Conservation (phyloP, 179 eudicot genomes). For the Camellia oleifera region DNA sequence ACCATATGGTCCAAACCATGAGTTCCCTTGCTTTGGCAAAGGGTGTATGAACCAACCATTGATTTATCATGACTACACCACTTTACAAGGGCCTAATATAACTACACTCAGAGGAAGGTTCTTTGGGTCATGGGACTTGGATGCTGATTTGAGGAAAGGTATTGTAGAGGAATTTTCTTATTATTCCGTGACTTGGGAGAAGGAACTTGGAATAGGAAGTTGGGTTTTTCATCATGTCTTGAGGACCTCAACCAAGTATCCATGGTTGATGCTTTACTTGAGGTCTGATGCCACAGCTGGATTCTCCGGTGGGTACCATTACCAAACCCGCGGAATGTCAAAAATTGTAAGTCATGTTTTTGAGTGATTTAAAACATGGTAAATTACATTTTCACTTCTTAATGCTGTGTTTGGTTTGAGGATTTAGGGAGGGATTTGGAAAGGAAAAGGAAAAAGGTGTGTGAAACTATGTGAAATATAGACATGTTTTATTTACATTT, state of each 20-base stretch:
- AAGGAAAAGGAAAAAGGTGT: too few species aligned
- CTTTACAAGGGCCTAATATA: slow-evolving; percentile 20
- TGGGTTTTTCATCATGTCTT: slow-evolving; percentile 57
- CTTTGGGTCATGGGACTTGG: slow-evolving; percentile 52
- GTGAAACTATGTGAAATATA: too few species aligned
- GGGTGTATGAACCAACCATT: slow-evolving; percentile 64
- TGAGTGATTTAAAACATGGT: too few species aligned
- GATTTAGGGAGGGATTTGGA: too few species aligned
- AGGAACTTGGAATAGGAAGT: slow-evolving; percentile 49
- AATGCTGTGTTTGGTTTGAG: too few species aligned
- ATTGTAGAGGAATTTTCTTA: slow-evolving; percentile 30
- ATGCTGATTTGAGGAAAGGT: slow-evolving; percentile 20
- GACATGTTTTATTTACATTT: too few species aligned
- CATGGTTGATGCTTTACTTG: slow-evolving; percentile 74
- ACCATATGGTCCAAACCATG: slow-evolving; percentile 24
- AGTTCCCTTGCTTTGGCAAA: slow-evolving; percentile 55
- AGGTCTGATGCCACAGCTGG: slow-evolving; percentile 55
- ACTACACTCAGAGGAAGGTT: slow-evolving; percentile 37
- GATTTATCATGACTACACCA: slow-evolving; percentile 41
- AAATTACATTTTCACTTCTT: too few species aligned
- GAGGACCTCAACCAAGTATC: slow-evolving; percentile 49
- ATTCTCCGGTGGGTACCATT: slow-evolving; percentile 70
- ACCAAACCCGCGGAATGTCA: slow-evolving; percentile 59
- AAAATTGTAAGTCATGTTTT: slow-evolving; percentile 31
- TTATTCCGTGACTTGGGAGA: slow-evolving; percentile 53